phyloP scores from a whole-genome alignment of 352 stramenopile species.

The Phytopythium cucurbitacearum region DNA sequence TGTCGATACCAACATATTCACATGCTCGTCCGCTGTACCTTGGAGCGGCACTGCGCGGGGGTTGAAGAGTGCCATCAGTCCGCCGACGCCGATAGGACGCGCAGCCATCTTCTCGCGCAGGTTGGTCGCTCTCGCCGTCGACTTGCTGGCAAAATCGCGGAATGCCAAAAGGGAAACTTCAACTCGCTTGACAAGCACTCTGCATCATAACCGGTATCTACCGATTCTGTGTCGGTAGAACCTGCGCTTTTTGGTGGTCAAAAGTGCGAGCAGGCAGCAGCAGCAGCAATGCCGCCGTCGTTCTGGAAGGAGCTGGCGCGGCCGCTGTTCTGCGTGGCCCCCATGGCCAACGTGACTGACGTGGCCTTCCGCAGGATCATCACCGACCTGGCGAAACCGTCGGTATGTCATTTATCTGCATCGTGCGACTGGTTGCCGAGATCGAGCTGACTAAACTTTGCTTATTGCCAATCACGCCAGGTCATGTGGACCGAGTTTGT shows the following conservation, averaged over 20 bases:
- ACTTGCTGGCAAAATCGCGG: background rate
- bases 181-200: slow-evolving; percentile 29
- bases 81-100: slow-evolving; percentile 33
- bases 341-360: slow-evolving; percentile 85
- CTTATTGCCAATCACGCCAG: slow-evolving; percentile 5
- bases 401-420: slow-evolving; percentile 15
- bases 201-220: background rate
- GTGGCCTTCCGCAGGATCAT: slow-evolving; percentile 67
- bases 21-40: slow-evolving; percentile 14
- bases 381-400: slow-evolving; percentile 71
- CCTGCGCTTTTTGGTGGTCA: background rate
- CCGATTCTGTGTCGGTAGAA: too few relatives aligned
- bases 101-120: slow-evolving; percentile 26
- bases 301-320: slow-evolving; percentile 66
- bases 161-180: slow-evolving; percentile 16
- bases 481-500: slow-evolving; percentile 87
- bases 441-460: background rate
- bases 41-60: slow-evolving; percentile 37
- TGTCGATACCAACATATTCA: background rate
- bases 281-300: slow-evolving; percentile 2
- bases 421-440: background rate
- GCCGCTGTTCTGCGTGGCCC: slow-evolving; percentile 77
- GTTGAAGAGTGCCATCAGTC: slow-evolving; percentile 57
- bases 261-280: background rate
- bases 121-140: slow-evolving; percentile 1